Conservation (phyloP, 139 green algal genomes). For the Tetradesmus lagerheimii region DNA sequence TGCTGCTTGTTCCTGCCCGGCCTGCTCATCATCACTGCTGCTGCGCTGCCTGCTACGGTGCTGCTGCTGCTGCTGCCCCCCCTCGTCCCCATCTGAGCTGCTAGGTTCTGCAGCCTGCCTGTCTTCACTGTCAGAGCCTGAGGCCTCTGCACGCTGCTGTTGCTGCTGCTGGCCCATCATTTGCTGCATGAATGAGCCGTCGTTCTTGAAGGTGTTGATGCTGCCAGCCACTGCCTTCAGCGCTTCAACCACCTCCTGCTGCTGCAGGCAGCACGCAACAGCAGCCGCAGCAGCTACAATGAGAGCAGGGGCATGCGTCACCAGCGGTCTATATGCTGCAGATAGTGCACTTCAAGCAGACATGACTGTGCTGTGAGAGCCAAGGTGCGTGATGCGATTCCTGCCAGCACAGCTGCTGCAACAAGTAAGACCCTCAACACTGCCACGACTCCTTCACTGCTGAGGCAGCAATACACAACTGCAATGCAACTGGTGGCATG, state of each 20-base stretch:
- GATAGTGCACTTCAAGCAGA: too few relatives aligned
- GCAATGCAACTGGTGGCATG: neutral
- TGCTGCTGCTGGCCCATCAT: conserved; percentile 51
- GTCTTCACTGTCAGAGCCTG: neutral
- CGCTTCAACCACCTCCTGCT: conserved; percentile 34
- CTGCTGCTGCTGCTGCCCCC: conserved; percentile 31
- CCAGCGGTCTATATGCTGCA: too few relatives aligned
- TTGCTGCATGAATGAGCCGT: conserved; percentile 82
- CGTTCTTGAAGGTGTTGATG: conserved; percentile 78
- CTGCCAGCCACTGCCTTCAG: conserved; percentile 57
- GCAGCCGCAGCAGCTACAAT: neutral
- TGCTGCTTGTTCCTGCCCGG: neutral
- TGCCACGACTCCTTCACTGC: too few relatives aligned
- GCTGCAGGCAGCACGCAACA: neutral
- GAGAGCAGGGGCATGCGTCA: too few relatives aligned
- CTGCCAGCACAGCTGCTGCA: too few relatives aligned
- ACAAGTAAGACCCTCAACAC: too few relatives aligned
- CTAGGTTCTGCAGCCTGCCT: neutral
- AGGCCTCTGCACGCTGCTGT: neutral
- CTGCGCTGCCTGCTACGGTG: neutral
- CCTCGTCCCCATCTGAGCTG: neutral
- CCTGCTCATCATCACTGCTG: neutral
- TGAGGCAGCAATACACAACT: neutral
- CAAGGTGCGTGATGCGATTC: too few relatives aligned
- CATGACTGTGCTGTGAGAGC: too few relatives aligned